Base-by-base conservation (phyloP, 441 rosid species). In the Eruca vesicaria region DNA sequence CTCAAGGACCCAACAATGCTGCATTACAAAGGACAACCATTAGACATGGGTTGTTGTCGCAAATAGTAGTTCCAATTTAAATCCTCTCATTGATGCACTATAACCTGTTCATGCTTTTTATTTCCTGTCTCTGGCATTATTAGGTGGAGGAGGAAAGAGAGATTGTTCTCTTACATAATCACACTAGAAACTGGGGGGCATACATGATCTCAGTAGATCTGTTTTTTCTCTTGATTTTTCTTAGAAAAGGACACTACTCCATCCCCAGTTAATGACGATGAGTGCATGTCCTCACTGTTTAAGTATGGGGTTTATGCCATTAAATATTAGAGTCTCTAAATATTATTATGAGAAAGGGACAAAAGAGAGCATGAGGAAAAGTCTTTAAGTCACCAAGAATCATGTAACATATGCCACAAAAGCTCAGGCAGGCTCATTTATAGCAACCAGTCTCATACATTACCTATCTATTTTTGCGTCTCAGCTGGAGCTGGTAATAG, bases 61-160 rank as follows among this genome's bases (percentile, higher is more conserved):
- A 77, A 77, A 71, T 66, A 77, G 80, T 71, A 52, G 72, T 20
- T 71, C 72, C 80, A 71, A 77, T 58, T 35, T n/a, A 65, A 64
- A 64, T 58, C 67, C 43, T 70, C 36, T 71, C 35, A 65, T 77
- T 63, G 71, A 76, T 63, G 67, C 75, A 76, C 71, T 70, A 70
- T 64, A 63, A 41, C 73, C 63, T 33, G 73, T 61, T 68, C 73
- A 61, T 75, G 78, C 78, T 75, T 68, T 67, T 60, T 21, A 60
- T 69, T 33, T 69, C 65, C 21, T 76, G 75, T 69, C 53, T 69
- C 60, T 64, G 55, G 61, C 55, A 76, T 77, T 71, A 77, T 77
- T 77, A 71, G 76, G 75, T 77, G 72, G 72, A 66, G 15, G 55
- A 43, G 11, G 60, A 43, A 20, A 63, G 41, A 64, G 9, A 58